phyloP scores from a whole-genome alignment of 208 protist species.

The Leptomonas pyrrhocoris region DNA sequence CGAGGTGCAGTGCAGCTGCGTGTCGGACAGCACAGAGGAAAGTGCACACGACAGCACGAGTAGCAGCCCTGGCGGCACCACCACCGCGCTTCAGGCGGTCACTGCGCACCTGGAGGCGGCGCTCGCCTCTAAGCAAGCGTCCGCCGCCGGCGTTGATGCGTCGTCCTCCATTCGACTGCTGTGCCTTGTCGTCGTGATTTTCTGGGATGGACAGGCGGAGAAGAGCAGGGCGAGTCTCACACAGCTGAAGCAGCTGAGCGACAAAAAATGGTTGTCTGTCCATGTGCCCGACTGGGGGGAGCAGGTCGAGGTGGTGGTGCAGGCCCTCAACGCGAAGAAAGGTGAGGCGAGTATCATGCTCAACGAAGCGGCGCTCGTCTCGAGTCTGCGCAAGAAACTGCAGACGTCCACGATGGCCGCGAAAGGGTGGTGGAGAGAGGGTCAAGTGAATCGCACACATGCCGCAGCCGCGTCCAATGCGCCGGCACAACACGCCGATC shows the following conservation, averaged over 20 bases:
- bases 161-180: conserved; percentile 6
- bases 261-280: conserved; percentile 22
- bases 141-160: not conserved
- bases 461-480: conserved; percentile 8
- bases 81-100: not conserved
- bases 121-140: conserved; percentile 3
- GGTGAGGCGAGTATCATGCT: conserved; percentile 60
- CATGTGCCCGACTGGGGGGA: conserved; percentile 12
- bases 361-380: conserved; percentile 65
- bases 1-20: conserved; percentile 5
- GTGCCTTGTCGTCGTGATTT: conserved; percentile 67
- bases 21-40: not conserved
- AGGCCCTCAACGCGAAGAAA: conserved; percentile 83
- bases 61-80: not conserved
- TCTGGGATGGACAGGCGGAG: conserved; percentile 76
- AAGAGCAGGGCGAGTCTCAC: conserved; percentile 59
- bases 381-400: conserved; percentile 69
- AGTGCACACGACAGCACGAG: not conserved
- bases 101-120: conserved; percentile 1
- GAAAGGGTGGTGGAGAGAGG: conserved; percentile 30
- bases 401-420: conserved; percentile 18
- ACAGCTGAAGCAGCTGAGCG: conserved; percentile 57
- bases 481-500: conserved; percentile 8
- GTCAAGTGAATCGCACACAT: conserved; percentile 4
- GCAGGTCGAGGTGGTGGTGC: conserved; percentile 70